These are phyloP conservation scores for Tothia fuscella DNA, from an alignment of 2,329 filamentous ascomycete genomes.

Conservation along the genomic window DNA sequence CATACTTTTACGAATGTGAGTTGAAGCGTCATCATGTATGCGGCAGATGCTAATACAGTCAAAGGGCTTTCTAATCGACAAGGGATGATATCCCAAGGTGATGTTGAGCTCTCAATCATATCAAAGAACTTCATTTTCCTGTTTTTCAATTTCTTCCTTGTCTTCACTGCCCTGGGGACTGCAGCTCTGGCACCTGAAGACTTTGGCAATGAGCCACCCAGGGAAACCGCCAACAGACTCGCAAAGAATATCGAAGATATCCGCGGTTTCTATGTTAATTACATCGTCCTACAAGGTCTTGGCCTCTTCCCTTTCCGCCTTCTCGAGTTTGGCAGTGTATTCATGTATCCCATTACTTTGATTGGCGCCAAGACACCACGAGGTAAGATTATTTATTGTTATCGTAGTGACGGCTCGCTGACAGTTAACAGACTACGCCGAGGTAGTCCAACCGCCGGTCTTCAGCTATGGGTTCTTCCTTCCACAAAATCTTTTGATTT, in stretches of 20 bases:
- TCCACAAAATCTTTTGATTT: constrained; percentile 80
- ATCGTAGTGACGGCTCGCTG: background rate
- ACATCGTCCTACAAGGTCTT: constrained; percentile 87
- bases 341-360: constrained; percentile 68
- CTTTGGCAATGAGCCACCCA: constrained; percentile 8
- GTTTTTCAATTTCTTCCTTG: constrained; percentile 96
- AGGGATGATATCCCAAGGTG: constrained; percentile 88
- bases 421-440: constrained; percentile 52
- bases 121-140: constrained; percentile 99
- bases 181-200: constrained; percentile 46
- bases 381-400: constrained; percentile 22
- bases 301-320: constrained; percentile 87
- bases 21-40: constrained; percentile 7
- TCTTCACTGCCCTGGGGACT: constrained; percentile 81
- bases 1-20: constrained; percentile 83
- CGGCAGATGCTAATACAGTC: constrained; percentile 7
- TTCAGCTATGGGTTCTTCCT: constrained; percentile 97
- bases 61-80: constrained; percentile 69
- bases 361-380: constrained; percentile 76
- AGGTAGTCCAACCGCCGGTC: constrained; percentile 66
- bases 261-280: constrained; percentile 79
- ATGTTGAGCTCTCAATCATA: constrained; percentile 87
- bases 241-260: constrained; percentile 64
- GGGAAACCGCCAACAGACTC: constrained; percentile 57
- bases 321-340: constrained; percentile 76